Conservation (phyloP, 176 grass and related monocot species). For the Raddia guianensis region DNA sequence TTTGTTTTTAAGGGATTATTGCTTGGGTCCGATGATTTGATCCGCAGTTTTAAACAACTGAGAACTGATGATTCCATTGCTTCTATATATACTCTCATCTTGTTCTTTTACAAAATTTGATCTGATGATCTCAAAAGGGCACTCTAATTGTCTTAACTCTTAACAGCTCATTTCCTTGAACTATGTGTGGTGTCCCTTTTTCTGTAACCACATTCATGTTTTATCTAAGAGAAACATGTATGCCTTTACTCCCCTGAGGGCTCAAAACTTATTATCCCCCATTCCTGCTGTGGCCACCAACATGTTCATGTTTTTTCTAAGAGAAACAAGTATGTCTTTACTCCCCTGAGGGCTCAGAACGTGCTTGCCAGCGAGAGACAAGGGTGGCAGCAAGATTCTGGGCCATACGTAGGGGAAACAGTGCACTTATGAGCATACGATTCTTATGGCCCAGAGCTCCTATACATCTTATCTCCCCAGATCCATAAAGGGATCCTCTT, state of each 20-base stretch:
- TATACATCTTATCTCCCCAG: constrained; percentile 30
- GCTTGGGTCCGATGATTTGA: too few species aligned
- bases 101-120: neutral
- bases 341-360: constrained; percentile 40
- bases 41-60: too few species aligned
- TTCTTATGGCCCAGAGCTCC: constrained; percentile 39
- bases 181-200: neutral
- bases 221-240: neutral
- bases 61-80: too few species aligned
- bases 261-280: constrained; percentile 28
- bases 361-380: constrained; percentile 47
- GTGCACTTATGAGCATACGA: constrained; percentile 37
- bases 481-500: constrained; percentile 40
- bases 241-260: constrained; percentile 34
- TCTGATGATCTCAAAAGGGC: neutral
- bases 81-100: neutral
- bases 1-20: too few species aligned
- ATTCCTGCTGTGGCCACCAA: constrained; percentile 3
- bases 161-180: neutral
- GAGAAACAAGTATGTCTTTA: constrained; percentile 5
- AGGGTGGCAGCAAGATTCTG: constrained; percentile 24
- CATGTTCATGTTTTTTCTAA: neutral
- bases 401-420: constrained; percentile 28
- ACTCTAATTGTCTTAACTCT: neutral
- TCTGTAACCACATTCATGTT: neutral